Conservation (phyloP, 129 eudicot genomes). For the Centaurea solstitialis region DNA sequence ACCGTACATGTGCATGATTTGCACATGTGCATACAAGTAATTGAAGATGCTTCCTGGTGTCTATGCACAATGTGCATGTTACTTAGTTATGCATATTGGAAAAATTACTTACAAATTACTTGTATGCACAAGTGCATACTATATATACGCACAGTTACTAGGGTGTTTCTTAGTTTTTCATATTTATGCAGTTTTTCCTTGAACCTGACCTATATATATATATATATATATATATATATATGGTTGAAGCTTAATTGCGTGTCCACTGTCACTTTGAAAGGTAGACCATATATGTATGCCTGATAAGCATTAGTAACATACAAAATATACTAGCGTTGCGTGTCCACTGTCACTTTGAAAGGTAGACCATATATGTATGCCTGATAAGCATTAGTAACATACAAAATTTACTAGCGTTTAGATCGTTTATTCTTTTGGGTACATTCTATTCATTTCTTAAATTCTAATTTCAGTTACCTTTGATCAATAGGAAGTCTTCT, state of each 20-base stretch:
- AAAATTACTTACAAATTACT: too few relatives aligned
- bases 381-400: not conserved
- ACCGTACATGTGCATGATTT: too few relatives aligned
- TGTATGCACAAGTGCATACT: too few relatives aligned
- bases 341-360: not conserved
- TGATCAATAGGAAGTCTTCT: slow-evolving; percentile 25
- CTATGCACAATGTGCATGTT: too few relatives aligned
- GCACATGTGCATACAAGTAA: too few relatives aligned
- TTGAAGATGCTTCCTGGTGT: too few relatives aligned
- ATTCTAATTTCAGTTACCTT: not conserved
- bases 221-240: not conserved
- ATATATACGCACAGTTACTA: too few relatives aligned
- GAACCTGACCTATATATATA: not conserved
- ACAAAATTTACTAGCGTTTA: not conserved
- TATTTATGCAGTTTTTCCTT: too few relatives aligned
- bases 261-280: not conserved
- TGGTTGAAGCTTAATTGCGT: not conserved
- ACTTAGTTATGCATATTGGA: too few relatives aligned
- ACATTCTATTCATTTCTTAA: not conserved
- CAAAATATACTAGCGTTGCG: not conserved
- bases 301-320: not conserved
- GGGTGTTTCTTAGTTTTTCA: too few relatives aligned
- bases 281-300: not conserved
- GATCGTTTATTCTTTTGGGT: not conserved
- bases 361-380: not conserved